A percentile compares a stretch with the other conserved stretches of the same genome.
Conservation (phyloP, 2,329 filamentous ascomycete species). For the Epichloe hybrida region DNA sequence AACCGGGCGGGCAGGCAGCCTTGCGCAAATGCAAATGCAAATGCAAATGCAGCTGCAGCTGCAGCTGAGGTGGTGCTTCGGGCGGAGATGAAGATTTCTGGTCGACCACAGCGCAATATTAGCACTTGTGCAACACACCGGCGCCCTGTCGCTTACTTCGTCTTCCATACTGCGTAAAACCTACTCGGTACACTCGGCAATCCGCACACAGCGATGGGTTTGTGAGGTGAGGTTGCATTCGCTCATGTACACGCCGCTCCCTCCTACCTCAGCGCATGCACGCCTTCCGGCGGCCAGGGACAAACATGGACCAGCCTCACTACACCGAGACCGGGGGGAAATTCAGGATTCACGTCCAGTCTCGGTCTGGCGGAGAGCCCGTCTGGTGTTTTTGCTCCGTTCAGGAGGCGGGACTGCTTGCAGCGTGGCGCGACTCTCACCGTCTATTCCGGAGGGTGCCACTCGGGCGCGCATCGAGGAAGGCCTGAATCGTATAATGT, state of each 20-base stretch:
- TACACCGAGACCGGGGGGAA: neutral
- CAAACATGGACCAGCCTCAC: slow-evolving; percentile 2
- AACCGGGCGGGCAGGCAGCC: neutral
- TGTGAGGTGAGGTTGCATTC: neutral
- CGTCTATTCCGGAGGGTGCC: neutral
- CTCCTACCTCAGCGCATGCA: slow-evolving; percentile 4
- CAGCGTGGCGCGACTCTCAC: slow-evolving; percentile 2
- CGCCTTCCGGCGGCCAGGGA: slow-evolving; percentile 10
- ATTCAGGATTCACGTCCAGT: neutral
- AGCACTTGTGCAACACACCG: neutral
- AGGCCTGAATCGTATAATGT: too few species aligned
- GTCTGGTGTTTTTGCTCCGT: neutral
- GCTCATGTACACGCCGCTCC: neutral
- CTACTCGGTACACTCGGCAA: too few species aligned
- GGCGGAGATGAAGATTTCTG: neutral
- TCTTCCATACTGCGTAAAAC: too few species aligned
- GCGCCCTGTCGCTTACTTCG: neutral
- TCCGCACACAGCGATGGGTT: neutral
- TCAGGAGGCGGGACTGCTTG: slow-evolving; percentile 5
- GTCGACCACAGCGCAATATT: neutral
- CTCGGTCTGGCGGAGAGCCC: too few species aligned
- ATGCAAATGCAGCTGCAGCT: too few species aligned
- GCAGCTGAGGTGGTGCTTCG: neutral
- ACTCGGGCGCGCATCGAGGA: neutral
- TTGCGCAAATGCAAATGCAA: neutral